Evolutionary conservation across 352 stramenopile species (phyloP).

Genomic region (Phytophthora kernoviae): DNA sequence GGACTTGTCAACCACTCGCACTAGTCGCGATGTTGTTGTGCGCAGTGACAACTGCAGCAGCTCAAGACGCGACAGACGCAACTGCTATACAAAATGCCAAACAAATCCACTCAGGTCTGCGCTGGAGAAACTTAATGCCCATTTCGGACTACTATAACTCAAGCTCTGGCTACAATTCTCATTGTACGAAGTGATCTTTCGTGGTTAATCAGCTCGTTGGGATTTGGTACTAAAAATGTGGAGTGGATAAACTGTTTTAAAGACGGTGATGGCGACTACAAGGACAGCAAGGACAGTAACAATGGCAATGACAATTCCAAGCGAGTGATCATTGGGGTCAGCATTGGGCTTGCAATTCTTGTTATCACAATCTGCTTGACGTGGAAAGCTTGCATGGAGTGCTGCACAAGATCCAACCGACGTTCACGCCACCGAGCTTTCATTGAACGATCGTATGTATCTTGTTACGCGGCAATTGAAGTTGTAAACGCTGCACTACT

Average conservation of each 20-base stretch:
- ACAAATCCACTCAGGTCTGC: too few species aligned
- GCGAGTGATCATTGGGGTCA: slow-evolving; percentile 36
- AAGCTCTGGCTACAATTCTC: neutral
- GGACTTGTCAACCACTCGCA: neutral
- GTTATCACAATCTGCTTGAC: slow-evolving; percentile 48
- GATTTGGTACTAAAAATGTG: slow-evolving; percentile 7
- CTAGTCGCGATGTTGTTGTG: neutral
- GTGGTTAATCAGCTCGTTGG: neutral
- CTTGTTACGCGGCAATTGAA: slow-evolving; percentile 3
- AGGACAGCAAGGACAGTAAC: slow-evolving; percentile 3
- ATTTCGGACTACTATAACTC: neutral
- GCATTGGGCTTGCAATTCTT: slow-evolving; percentile 38
- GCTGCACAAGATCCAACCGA: slow-evolving; percentile 43
- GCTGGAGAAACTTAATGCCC: neutral
- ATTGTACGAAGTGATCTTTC: slow-evolving; percentile 1
- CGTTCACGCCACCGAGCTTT: slow-evolving; percentile 52
- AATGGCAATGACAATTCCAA: slow-evolving; percentile 22
- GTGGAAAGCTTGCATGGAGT: slow-evolving; percentile 58
- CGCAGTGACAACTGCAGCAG: neutral
- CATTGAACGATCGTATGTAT: slow-evolving; percentile 45
- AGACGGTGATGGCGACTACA: slow-evolving; percentile 23
- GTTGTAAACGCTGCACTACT: slow-evolving; percentile 2
- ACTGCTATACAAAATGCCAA: too few species aligned
- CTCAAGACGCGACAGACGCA: neutral
- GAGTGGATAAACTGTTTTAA: neutral